Evolutionary conservation across 176 grass and related monocot species (phyloP), one percentile per base, ranked within the genome.

Genomic region (Juncus inflexus): DNA sequence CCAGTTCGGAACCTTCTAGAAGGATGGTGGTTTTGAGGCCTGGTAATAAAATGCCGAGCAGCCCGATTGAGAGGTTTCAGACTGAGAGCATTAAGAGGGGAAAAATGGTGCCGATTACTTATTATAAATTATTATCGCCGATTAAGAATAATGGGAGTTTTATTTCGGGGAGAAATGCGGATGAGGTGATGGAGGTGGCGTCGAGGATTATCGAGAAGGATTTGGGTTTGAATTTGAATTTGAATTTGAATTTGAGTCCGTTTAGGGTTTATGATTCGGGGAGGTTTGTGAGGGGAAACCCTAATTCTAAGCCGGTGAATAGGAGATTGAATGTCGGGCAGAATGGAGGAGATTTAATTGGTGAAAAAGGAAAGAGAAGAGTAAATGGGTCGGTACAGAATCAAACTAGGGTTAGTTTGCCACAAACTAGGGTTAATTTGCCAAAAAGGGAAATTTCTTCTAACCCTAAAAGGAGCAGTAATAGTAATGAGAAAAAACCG

Each of bases 111-210:
- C 66, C 82, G 39, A 37, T 77, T 73, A 74, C 80, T n/a, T 80
- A 76, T 15, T 70, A 86, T 35, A 90, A 90, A 49, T 74, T 79
- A 40, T 37, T 80, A 19, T 86, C 83, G 60, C 89, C 83, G 39
- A 74, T 86, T 16, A 92, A 76, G 64, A 76, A 81, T 57, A 76
- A 83, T 57, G 72, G 60, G 58, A 78, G 66, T 59, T 76, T 75
- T 72, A 62, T 77, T 14, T 82, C 89, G 12, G 72, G 50, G 14
- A 83, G 83, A 73, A 90, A 86, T 87, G 94, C 83, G 5, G 78
- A 77, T 78, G 80, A 90, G 55, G 92, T 99, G 55, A 86, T 92
- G 83, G 83, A 99, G 42, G 83, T 71, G 9, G 85, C 89, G 58
- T 84, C 85, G 9, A 86, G 82, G 76, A 86, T 86, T 65, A 81